Percentiles rank a stretch among this genome's conserved stretches.
phyloP scores from a whole-genome alignment of 2,329 filamentous ascomycete genomes.

The Trichoderma breve region DNA sequence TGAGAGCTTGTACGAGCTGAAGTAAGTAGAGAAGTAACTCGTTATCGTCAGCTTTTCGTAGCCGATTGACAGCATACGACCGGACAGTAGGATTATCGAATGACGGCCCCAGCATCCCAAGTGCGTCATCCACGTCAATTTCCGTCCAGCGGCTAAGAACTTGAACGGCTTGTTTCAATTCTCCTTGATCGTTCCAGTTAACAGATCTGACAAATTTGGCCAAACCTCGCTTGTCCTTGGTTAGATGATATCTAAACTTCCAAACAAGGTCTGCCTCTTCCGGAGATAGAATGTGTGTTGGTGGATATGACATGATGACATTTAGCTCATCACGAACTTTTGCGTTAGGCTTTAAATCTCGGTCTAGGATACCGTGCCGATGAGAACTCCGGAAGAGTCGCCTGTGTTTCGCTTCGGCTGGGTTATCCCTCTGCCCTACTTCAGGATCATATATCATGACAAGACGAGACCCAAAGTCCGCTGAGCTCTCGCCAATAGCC shows the following conservation, averaged over 20 bases:
- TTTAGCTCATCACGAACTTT: conserved; percentile 95
- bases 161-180: conserved; percentile 85
- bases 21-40: conserved; percentile 88
- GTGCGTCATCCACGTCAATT: conserved; percentile 93
- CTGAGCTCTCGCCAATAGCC: conserved; percentile 54
- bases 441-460: conserved; percentile 93
- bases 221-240: conserved; percentile 84
- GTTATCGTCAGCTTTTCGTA: conserved; percentile 88
- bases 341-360: conserved; percentile 92
- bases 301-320: conserved; percentile 84
- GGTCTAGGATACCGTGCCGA: conserved; percentile 88
- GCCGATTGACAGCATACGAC: conserved; percentile 86
- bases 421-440: conserved; percentile 84
- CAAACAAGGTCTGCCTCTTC: conserved; percentile 96
- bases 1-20: conserved; percentile 92
- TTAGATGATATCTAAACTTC: conserved; percentile 95
- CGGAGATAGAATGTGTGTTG: conserved; percentile 79
- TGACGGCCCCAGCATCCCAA: conserved; percentile 88
- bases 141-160: conserved; percentile 92
- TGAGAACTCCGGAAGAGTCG: conserved; percentile 85
- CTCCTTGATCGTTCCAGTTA: conserved; percentile 82
- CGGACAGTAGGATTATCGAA: conserved; percentile 87
- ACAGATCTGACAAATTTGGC: conserved; percentile 99
- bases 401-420: conserved; percentile 91
- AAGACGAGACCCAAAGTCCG: conserved; percentile 57